Evolutionary conservation across 768 basidiomycete genomes (phyloP), one percentile per base, ranked within the genome.

Genomic region (Exsudoporus frostii): DNA sequence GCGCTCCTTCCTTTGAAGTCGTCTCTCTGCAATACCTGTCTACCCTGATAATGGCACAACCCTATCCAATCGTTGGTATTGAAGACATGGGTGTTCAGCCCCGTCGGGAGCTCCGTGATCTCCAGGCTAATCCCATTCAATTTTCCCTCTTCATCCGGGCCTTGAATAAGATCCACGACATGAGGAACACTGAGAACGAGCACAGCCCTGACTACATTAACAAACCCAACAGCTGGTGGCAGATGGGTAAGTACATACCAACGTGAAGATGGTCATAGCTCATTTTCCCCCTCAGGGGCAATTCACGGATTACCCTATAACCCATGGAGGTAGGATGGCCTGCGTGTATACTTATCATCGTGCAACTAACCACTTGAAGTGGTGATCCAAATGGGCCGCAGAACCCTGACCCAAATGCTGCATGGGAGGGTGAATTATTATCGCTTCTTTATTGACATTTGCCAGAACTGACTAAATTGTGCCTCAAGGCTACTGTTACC

Each of bases 151-250:
- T 63, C 43, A 54, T 63, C 17, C 61, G 22, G 8, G 61, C 49
- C 15, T 19, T 63, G 33, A 49, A 19, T 7, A 56, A 41, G 1
- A 14, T 62, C 45, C 22, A 24, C 2, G n/a, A 39, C 13, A 51
- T 56, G 61, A 49, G 5, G 9, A 50, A 30, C 32, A 15, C 30
- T 4, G 3, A 37, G 6, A 19, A 51, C n/a, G n/a, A 1, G 1
- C 14, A 46, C 4, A 50, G 47, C 36, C 43, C 58, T 19, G 24
- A 51, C 22, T 60, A 42, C 29, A 15, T 52, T 3, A 43, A 62
- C 6, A 62, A 59, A 0, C 61, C 61, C 14, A 63, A 62, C 43
- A 55, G 61, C 19, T 62, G 53, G 53, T 63, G 57, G 61, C 61
- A 63, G 32, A 55, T 62, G 0, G 57, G 61, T 63, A 43, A 41